Evolutionary conservation across 345 rosid species (phyloP).

Genomic region (Trapa bicornis): DNA sequence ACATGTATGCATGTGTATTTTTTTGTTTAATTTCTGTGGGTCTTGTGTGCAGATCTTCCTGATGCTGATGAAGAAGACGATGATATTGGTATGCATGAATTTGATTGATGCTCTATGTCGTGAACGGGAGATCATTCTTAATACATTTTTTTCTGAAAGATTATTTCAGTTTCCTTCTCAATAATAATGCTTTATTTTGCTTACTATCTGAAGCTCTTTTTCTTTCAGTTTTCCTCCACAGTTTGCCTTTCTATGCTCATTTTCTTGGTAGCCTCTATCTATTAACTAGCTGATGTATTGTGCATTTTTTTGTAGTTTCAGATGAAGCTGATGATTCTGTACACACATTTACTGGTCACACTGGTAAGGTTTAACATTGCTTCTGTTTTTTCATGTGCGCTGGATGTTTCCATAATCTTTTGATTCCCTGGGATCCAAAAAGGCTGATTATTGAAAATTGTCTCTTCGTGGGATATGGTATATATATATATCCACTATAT

Average conservation of each 20-base stretch:
- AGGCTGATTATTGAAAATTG: neutral
- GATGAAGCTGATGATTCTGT: constrained; percentile 78
- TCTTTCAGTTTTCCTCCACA: neutral
- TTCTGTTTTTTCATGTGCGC: neutral
- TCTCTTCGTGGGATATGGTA: neutral
- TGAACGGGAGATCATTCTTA: too few species aligned
- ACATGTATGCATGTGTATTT: too few species aligned
- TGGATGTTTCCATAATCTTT: neutral
- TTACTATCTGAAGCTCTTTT: neutral
- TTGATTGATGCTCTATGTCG: too few species aligned
- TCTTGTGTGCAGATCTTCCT: constrained; percentile 50
- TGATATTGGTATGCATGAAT: constrained; percentile 9
- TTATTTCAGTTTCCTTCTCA: too few species aligned
- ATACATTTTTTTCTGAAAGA: too few species aligned
- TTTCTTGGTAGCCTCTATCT: neutral
- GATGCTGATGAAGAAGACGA: constrained; percentile 44
- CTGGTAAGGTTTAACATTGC: constrained; percentile 24
- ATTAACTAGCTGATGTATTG: neutral
- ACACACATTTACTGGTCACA: constrained; percentile 83
- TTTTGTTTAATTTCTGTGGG: neutral
- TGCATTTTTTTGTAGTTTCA: constrained; percentile 9
- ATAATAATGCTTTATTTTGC: neutral
- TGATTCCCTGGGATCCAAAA: neutral
- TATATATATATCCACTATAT: too few species aligned
- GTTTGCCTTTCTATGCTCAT: neutral